These are phyloP conservation scores for barrel medic (Medicago truncatula) DNA, from an alignment of 306 rosid species.

Conservation along the genomic window DNA sequence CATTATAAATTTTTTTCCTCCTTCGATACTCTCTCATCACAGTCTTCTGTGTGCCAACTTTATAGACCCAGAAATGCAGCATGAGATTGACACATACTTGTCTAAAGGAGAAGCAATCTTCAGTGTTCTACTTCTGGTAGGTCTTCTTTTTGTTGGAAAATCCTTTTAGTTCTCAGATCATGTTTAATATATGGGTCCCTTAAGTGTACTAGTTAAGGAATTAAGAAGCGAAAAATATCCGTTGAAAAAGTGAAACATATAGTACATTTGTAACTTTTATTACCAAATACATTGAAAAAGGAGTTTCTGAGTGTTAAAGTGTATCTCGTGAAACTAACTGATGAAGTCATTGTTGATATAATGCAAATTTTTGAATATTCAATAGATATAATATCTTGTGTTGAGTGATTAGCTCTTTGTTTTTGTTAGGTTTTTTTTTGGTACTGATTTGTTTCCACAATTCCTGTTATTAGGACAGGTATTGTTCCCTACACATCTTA, in stretches of 20 bases:
- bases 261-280: not conserved
- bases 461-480: not conserved
- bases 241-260: not conserved
- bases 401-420: not conserved
- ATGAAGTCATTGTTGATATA: not conserved
- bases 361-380: not conserved
- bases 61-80: slow-evolving; percentile 55
- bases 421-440: not conserved
- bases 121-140: slow-evolving; percentile 53
- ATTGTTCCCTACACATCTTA: slow-evolving; percentile 1
- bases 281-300: not conserved
- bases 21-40: slow-evolving; percentile 25
- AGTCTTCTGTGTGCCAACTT: slow-evolving; percentile 29
- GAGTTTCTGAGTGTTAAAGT: not conserved
- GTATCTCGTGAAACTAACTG: not conserved
- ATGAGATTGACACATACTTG: slow-evolving; percentile 52
- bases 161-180: slow-evolving; percentile 13
- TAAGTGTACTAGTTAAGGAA: not conserved
- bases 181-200: not conserved
- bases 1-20: slow-evolving; percentile 19
- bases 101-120: slow-evolving; percentile 57
- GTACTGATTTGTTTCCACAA: not conserved
- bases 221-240: not conserved
- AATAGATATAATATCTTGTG: not conserved
- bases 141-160: slow-evolving; percentile 34